Percentiles rank a stretch among this genome's conserved stretches.
Evolutionary conservation across 176 grass and related monocot genomes (phyloP).

Genomic region (Raddia distichophylla): DNA sequence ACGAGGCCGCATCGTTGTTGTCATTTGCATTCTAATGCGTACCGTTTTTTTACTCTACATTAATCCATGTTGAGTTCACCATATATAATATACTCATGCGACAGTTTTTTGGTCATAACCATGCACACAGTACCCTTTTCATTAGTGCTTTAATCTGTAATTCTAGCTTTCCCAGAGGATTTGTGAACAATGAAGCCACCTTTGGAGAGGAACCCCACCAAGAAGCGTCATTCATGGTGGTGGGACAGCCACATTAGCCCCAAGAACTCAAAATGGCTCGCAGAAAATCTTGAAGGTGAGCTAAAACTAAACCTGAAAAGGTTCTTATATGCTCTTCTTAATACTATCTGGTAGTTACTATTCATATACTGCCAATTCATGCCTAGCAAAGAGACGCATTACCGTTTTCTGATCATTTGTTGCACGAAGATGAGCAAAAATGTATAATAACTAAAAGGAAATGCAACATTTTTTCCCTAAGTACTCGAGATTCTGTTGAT

Average conservation of each 20-base stretch:
- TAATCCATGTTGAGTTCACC: background rate
- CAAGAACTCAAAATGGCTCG: slow-evolving; percentile 87
- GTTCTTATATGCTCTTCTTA: background rate
- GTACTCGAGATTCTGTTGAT: slow-evolving; percentile 7
- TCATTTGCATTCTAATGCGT: slow-evolving; percentile 13
- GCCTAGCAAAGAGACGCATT: background rate
- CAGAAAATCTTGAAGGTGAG: slow-evolving; percentile 77
- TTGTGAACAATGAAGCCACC: slow-evolving; percentile 53
- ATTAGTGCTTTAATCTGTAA: slow-evolving; percentile 7
- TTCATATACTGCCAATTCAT: slow-evolving; percentile 5
- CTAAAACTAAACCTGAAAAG: background rate
- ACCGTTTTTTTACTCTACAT: background rate
- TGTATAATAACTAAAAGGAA: slow-evolving; percentile 22
- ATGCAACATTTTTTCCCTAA: slow-evolving; percentile 14
- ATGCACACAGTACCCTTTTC: background rate
- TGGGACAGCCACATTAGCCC: slow-evolving; percentile 78
- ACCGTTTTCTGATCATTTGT: slow-evolving; percentile 14
- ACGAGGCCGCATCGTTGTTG: background rate
- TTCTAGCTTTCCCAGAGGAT: background rate
- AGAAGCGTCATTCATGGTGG: slow-evolving; percentile 81
- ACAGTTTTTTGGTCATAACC: background rate
- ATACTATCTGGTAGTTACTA: background rate
- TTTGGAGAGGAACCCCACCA: slow-evolving; percentile 59
- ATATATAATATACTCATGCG: background rate
- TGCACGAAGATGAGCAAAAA: slow-evolving; percentile 14